phyloP scores from a whole-genome alignment of 2,329 filamentous ascomycete genomes.

The Hypoxylon sp. region DNA sequence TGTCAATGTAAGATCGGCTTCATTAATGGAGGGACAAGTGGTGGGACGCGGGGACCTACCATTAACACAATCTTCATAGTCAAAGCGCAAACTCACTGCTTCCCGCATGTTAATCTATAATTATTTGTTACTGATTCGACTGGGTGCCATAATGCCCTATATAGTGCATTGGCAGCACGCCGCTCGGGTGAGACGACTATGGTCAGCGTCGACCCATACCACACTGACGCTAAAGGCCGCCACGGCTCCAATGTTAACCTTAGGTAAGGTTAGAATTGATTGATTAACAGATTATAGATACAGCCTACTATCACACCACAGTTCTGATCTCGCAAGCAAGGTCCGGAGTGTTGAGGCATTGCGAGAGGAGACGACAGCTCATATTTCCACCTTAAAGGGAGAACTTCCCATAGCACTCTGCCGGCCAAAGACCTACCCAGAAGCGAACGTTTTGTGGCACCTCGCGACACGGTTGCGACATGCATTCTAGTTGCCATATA shows the following conservation, averaged over 20 bases:
- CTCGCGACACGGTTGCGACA: not conserved
- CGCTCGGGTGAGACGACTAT: too few species aligned
- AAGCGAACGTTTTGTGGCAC: constrained; percentile 1
- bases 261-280: too few species aligned
- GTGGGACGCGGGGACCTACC: too few species aligned
- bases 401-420: constrained; percentile 2
- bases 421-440: not conserved
- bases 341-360: constrained; percentile 34
- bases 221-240: too few species aligned
- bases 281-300: too few species aligned
- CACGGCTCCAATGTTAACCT: too few species aligned
- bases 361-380: constrained; percentile 37
- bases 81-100: too few species aligned
- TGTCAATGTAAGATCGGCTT: too few species aligned
- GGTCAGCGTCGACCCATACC: too few species aligned
- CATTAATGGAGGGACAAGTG: too few species aligned
- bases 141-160: not conserved
- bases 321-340: constrained; percentile 19
- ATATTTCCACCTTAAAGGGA: constrained; percentile 32
- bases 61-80: too few species aligned
- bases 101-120: not conserved
- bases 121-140: not conserved
- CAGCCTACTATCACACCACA: too few species aligned
- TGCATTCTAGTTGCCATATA: not conserved
- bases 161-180: not conserved